A percentile compares a stretch with the other conserved stretches of the same genome.
Evolutionary conservation across 805 yeast species (phyloP).

Genomic region (Spathaspora boniae): DNA sequence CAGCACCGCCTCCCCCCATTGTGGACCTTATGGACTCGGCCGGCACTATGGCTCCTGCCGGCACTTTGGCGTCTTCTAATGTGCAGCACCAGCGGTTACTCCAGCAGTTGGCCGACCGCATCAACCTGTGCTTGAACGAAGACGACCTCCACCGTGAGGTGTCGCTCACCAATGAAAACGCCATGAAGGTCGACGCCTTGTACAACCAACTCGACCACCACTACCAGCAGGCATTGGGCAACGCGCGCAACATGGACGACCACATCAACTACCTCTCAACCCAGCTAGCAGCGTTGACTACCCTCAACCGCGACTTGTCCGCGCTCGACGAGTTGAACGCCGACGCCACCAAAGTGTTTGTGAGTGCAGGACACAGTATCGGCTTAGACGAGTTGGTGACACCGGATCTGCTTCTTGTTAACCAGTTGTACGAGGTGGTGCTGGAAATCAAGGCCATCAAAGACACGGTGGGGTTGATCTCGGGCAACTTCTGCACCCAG

Average conservation of each 20-base stretch:
- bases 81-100: constrained; percentile 9
- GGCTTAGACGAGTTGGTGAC: constrained; percentile 33
- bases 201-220: constrained; percentile 33
- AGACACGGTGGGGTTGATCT: constrained; percentile 60
- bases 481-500: constrained; percentile 42
- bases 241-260: constrained; percentile 25
- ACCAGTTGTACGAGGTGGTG: constrained; percentile 61
- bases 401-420: constrained; percentile 40
- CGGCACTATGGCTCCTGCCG: constrained; percentile 19
- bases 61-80: constrained; percentile 2
- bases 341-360: constrained; percentile 16
- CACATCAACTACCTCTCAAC: constrained; percentile 27
- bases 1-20: constrained; percentile 2
- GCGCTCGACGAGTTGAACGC: constrained; percentile 23
- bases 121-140: constrained; percentile 15
- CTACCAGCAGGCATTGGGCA: constrained; percentile 33
- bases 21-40: neutral
- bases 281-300: constrained; percentile 20
- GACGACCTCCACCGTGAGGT: constrained; percentile 13
- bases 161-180: constrained; percentile 13
- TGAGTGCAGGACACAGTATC: constrained; percentile 12
- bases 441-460: constrained; percentile 68
- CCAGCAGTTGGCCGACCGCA: constrained; percentile 13
- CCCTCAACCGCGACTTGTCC: constrained; percentile 24
- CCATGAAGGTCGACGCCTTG: constrained; percentile 23